A percentile compares a stretch with the other conserved stretches of the same genome.
Conservation (phyloP, 345 rosid species). For the Ceriops tagal region DNA sequence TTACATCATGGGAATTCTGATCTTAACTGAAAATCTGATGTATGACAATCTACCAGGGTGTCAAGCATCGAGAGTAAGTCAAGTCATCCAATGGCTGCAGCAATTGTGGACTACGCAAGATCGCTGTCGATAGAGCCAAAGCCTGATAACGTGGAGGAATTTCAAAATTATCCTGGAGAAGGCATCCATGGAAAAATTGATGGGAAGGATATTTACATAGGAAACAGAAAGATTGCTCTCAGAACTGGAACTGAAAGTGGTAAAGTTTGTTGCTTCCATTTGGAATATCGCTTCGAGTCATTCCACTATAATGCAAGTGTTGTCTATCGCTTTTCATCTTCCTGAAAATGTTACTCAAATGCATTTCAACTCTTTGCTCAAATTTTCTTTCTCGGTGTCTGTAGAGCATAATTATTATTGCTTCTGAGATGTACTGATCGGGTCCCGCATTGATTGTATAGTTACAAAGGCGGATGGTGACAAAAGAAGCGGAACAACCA, state of each 20-base stretch:
- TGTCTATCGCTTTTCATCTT: too few species aligned
- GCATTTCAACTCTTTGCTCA: too few species aligned
- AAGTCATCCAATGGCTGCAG: conserved; percentile 86
- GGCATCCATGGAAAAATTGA: conserved; percentile 76
- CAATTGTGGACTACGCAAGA: conserved; percentile 64
- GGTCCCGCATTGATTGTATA: neutral
- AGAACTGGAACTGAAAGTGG: conserved; percentile 67
- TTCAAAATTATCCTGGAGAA: conserved; percentile 80
- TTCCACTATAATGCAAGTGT: too few species aligned
- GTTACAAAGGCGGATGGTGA: conserved; percentile 40
- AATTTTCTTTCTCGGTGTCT: too few species aligned
- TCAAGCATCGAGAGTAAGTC: conserved; percentile 91
- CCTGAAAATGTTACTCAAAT: too few species aligned
- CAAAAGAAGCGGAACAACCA: conserved; percentile 45
- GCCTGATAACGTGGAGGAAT: conserved; percentile 66
- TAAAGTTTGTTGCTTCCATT: conserved; percentile 14
- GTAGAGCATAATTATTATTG: neutral
- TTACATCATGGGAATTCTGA: too few species aligned
- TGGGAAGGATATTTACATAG: conserved; percentile 60
- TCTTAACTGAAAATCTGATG: neutral
- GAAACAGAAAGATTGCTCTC: conserved; percentile 57
- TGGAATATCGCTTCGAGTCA: neutral
- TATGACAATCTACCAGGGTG: conserved; percentile 45
- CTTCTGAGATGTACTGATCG: neutral
- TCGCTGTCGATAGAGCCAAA: conserved; percentile 55